These are phyloP conservation scores for Paracoccidioides brasiliensis DNA, from an alignment of 2,329 filamentous ascomycete species.

Conservation along the genomic window DNA sequence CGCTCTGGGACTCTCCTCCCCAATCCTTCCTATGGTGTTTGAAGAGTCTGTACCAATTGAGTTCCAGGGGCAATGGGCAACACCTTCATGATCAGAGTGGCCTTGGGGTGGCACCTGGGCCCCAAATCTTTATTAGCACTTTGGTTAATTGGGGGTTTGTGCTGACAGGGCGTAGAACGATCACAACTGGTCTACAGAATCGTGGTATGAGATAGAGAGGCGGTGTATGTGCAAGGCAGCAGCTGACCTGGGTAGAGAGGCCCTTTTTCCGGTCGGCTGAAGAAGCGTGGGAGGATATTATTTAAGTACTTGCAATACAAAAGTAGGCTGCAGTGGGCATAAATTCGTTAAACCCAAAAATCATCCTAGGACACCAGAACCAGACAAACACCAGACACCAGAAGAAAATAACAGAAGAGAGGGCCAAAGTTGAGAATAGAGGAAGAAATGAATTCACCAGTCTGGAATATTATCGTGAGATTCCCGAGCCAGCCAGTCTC, in stretches of 20 bases:
- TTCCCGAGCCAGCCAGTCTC: neutral
- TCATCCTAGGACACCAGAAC: neutral
- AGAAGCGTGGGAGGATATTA: neutral
- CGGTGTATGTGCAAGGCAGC: neutral
- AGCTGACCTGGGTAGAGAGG: neutral
- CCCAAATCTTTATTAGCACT: neutral
- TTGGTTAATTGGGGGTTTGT: neutral
- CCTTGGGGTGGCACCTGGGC: slow-evolving; percentile 1
- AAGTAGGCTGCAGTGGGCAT: neutral
- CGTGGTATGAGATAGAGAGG: neutral
- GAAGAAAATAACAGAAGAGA: neutral
- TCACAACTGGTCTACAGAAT: neutral
- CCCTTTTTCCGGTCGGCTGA: neutral
- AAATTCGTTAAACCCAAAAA: neutral
- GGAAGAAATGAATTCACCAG: neutral
- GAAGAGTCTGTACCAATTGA: neutral
- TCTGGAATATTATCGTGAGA: neutral
- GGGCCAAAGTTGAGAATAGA: neutral
- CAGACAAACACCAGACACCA: neutral
- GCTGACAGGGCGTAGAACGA: neutral
- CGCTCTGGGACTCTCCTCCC: neutral
- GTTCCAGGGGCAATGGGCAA: neutral
- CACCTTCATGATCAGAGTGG: neutral
- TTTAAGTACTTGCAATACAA: neutral
- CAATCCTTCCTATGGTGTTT: neutral